Percentiles rank a stretch among this genome's conserved stretches.
Conservation (phyloP, 2,329 filamentous ascomycete genomes). For the Didymella exigua region DNA sequence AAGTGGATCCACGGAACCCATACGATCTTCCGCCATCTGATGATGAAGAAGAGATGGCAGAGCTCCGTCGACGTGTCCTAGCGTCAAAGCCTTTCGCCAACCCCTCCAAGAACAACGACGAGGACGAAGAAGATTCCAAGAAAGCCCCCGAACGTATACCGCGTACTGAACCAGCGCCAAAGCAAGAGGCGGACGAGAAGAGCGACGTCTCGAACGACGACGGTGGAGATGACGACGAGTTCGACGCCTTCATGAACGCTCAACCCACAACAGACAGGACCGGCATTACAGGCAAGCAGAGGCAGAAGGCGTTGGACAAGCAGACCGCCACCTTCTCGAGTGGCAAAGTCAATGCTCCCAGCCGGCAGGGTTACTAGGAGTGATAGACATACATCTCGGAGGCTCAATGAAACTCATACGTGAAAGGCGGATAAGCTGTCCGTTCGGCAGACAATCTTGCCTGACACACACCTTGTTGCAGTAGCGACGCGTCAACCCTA, state of each 20-base stretch:
- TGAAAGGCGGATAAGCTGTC: background rate
- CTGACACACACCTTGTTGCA: background rate
- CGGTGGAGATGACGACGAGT: slow-evolving; percentile 72
- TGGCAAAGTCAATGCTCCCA: slow-evolving; percentile 36
- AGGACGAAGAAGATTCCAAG: slow-evolving; percentile 51
- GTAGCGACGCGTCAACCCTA: background rate
- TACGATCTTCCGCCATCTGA: slow-evolving; percentile 75
- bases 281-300: slow-evolving; percentile 69
- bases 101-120: slow-evolving; percentile 43
- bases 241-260: slow-evolving; percentile 91
- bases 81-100: slow-evolving; percentile 87
- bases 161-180: slow-evolving; percentile 55
- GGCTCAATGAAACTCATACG: background rate
- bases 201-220: slow-evolving; percentile 69
- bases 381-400: background rate
- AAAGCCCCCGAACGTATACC: slow-evolving; percentile 66
- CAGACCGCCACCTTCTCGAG: slow-evolving; percentile 44
- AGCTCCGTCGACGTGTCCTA: slow-evolving; percentile 86
- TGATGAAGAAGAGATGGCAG: slow-evolving; percentile 89
- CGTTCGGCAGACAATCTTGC: background rate
- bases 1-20: slow-evolving; percentile 65
- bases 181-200: slow-evolving; percentile 62
- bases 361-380: slow-evolving; percentile 14
- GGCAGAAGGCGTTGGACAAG: slow-evolving; percentile 51
- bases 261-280: slow-evolving; percentile 87